phyloP scores from a whole-genome alignment of 1,284 basidiomycete genomes.

The Ustilago vetiveriae region DNA sequence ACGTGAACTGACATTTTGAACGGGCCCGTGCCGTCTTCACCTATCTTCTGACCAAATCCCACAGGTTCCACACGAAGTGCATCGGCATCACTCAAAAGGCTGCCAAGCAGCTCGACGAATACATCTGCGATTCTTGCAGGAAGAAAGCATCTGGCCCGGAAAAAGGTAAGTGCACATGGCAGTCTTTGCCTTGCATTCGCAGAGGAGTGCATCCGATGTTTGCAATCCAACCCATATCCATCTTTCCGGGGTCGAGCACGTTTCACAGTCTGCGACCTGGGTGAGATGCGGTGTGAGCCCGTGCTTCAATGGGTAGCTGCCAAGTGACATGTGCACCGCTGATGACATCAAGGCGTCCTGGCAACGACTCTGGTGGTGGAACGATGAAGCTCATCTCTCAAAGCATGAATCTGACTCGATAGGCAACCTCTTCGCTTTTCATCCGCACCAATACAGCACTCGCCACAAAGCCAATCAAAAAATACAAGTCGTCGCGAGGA shows the following conservation, averaged over 20 bases:
- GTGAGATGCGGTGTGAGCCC: not conserved
- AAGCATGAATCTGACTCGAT: too few species aligned
- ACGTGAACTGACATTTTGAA: too few species aligned
- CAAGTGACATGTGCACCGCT: too few species aligned
- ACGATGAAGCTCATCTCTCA: too few species aligned
- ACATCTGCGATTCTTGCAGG: slow-evolving; percentile 53
- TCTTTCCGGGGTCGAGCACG: not conserved
- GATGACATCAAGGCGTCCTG: too few species aligned
- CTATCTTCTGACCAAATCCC: too few species aligned
- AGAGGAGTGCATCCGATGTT: not conserved
- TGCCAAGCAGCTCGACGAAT: slow-evolving; percentile 58
- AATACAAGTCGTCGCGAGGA: slow-evolving; percentile 22
- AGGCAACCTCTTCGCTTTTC: too few species aligned
- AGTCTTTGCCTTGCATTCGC: not conserved
- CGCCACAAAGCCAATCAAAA: slow-evolving; percentile 13
- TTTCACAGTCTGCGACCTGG: not conserved
- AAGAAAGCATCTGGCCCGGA: slow-evolving; percentile 4
- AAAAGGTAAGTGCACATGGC: slow-evolving; percentile 45
- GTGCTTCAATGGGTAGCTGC: too few species aligned
- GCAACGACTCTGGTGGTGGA: too few species aligned
- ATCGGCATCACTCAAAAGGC: slow-evolving; percentile 57
- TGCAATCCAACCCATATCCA: not conserved
- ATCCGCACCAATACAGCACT: not conserved
- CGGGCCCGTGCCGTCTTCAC: too few species aligned
- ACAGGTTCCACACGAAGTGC: slow-evolving; percentile 63